Percentiles rank a stretch among this genome's conserved stretches.
phyloP scores from a whole-genome alignment of 306 rosid species.

The Nissolia schottii region DNA sequence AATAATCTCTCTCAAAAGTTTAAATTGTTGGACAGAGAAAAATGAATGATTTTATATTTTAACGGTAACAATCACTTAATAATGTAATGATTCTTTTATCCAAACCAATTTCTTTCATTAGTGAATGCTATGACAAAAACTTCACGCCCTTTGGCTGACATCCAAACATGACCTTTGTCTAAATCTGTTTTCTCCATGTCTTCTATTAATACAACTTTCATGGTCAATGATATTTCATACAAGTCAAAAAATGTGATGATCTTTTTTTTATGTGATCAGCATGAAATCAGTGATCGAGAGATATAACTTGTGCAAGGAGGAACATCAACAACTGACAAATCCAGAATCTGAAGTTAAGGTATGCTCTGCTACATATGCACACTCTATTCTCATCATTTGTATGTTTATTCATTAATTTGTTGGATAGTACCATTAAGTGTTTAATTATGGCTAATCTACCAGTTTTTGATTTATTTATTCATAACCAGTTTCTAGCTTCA shows the following conservation, averaged over 20 bases:
- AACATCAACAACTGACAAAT: slow-evolving; percentile 43
- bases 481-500: neutral
- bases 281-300: slow-evolving; percentile 56
- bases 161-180: neutral
- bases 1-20: too few relatives aligned
- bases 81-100: neutral
- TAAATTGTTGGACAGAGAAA: too few relatives aligned
- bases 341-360: slow-evolving; percentile 71
- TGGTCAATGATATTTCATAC: neutral
- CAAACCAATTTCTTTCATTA: neutral
- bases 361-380: neutral
- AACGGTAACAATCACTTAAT: neutral
- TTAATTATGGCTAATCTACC: neutral
- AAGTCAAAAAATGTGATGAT: neutral
- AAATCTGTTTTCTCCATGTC: neutral
- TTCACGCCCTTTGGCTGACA: neutral
- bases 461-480: too few relatives aligned
- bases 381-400: neutral
- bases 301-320: slow-evolving; percentile 54
- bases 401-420: neutral
- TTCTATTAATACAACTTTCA: neutral
- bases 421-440: neutral
- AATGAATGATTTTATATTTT: too few relatives aligned
- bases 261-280: slow-evolving; percentile 45
- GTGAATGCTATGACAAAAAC: neutral